Conservation (phyloP, 768 basidiomycete species). For the Podaxis sp. region DNA sequence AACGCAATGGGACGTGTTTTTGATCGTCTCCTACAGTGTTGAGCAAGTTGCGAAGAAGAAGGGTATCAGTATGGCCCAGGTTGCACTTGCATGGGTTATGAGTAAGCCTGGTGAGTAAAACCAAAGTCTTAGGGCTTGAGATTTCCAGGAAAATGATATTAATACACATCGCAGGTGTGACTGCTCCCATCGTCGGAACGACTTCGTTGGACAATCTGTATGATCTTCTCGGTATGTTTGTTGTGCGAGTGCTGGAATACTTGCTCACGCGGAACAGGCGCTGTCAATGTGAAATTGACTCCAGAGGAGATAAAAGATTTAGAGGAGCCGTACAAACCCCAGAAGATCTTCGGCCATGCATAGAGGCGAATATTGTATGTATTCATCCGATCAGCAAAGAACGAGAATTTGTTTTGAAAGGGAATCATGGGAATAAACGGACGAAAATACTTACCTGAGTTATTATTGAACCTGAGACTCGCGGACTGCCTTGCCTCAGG, state of each 20-base stretch:
- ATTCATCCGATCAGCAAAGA: no score
- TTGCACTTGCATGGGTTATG: conserved; percentile 51
- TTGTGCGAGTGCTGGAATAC: neutral
- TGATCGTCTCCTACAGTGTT: conserved; percentile 31
- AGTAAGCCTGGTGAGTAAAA: conserved; percentile 33
- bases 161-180: conserved; percentile 29
- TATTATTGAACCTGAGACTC: no score
- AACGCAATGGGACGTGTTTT: no score
- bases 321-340: conserved; percentile 24
- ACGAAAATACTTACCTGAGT: no score
- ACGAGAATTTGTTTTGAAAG: no score
- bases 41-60: conserved; percentile 54
- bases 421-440: no score
- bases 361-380: neutral
- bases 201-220: conserved; percentile 48
- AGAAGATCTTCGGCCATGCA: neutral
- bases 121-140: no score
- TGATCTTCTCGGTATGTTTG: conserved; percentile 43
- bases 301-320: conserved; percentile 27
- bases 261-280: conserved; percentile 16
- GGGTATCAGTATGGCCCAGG: conserved; percentile 52
- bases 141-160: no score
- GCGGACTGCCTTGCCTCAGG: no score
- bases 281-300: conserved; percentile 23
- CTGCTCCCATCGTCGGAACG: conserved; percentile 57